A percentile compares a stretch with the other conserved stretches of the same genome.
Conservation (phyloP, 768 basidiomycete species). For the Tricholoma hemisulphureum region DNA sequence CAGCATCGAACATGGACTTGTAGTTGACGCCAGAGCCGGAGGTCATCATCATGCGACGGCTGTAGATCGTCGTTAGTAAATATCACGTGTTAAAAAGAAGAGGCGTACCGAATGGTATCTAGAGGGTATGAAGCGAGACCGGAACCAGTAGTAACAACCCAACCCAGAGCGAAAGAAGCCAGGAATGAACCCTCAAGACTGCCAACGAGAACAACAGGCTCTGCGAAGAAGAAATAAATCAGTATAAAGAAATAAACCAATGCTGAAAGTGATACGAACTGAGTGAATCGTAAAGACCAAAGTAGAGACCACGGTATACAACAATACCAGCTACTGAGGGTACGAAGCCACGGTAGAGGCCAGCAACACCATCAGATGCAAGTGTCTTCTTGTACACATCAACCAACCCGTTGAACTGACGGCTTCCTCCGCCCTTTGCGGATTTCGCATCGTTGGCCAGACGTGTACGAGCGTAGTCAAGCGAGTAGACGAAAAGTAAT, state of each 20-base stretch:
- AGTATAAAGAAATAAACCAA: constrained; percentile 9
- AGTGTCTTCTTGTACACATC: constrained; percentile 98
- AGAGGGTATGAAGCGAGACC: constrained; percentile 98
- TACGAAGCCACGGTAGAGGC: constrained; percentile 99
- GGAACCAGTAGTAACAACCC: constrained; percentile 99
- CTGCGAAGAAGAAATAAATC: constrained; percentile 39
- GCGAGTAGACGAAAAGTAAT: constrained; percentile 98
- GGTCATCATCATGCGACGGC: constrained; percentile 99
- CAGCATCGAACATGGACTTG: constrained; percentile 99
- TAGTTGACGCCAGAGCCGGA: constrained; percentile 94
- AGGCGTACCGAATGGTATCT: constrained; percentile 79
- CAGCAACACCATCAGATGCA: constrained; percentile 94
- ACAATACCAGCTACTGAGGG: constrained; percentile 99
- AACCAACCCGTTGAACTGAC: constrained; percentile 98
- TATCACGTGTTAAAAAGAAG: background rate
- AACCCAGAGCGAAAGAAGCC: constrained; percentile 95
- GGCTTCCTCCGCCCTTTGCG: constrained; percentile 81
- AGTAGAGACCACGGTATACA: constrained; percentile 99
- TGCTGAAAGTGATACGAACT: constrained; percentile 51
- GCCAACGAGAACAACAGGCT: constrained; percentile 97
- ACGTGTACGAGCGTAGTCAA: constrained; percentile 99
- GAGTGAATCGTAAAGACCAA: constrained; percentile 94
- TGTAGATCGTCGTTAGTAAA: constrained; percentile 37
- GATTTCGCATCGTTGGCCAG: constrained; percentile 98
- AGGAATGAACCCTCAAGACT: constrained; percentile 94